Evolutionary conservation across 176 grass and related monocot genomes (phyloP), one percentile per base, ranked within the genome.

Genomic region (Themeda triandra): DNA sequence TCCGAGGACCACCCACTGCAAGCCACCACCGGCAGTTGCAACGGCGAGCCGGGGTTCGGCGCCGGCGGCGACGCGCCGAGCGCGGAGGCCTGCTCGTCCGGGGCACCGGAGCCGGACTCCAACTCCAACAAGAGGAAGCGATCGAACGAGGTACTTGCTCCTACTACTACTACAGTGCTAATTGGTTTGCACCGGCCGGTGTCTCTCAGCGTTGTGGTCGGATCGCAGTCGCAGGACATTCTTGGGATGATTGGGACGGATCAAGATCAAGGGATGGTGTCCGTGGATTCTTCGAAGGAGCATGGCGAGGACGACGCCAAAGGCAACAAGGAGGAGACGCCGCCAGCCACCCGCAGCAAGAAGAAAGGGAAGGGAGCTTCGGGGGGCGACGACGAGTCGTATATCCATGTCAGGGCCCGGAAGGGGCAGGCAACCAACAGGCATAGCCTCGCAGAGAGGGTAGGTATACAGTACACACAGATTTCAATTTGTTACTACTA

Each of bases 371-470:
- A 89, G 71, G 83, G 88, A 31, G 27, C 21, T 45, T 85, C 87
- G 60, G 84, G 78, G n/a, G 21, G 45, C 21, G 66, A 40, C 0
- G 84, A 89, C 44, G n/a, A 41, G 29, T 74, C 62, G 56, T 83
- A 79, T 77, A 67, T 80, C 58, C 94, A 93, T 79, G 56, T 93
- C 56, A 85, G 94, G 71, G 94, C 94, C 46, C 90, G 92, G 79
- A 80, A 88, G 63, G 94, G 94, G 44, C 89, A 97, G 62, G 91
- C 91, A 12, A 93, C 87, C 66, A 96, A 91, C 69, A 96, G 85
- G 24, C 94, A 96, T 79, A 96, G 91, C 86, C 81, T 96, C 28
- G 94, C 91, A 40, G 94, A 97, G 87, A 93, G 89, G 90, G 94
- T 93, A 15, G 25, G 60, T 5, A 59, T 5, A 59, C 60, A 29